These are phyloP conservation scores for Ciborinia camelliae DNA, from an alignment of 2,329 filamentous ascomycete species.

Conservation along the genomic window DNA sequence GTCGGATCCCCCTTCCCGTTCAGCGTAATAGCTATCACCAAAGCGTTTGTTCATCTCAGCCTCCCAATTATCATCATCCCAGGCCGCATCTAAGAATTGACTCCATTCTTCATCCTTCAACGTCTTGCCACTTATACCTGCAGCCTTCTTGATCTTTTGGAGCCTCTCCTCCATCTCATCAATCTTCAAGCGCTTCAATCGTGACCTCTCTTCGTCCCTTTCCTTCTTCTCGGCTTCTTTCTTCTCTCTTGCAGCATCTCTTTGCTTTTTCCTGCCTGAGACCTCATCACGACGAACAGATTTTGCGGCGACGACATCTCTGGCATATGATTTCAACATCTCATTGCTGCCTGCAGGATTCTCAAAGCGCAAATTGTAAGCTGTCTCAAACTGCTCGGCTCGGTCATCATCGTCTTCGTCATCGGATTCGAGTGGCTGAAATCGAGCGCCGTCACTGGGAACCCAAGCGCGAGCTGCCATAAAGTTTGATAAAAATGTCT, in stretches of 20 bases:
- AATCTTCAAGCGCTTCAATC: constrained; percentile 81
- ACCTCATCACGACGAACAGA: constrained; percentile 83
- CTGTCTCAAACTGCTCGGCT: constrained; percentile 85
- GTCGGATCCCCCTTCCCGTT: constrained; percentile 59
- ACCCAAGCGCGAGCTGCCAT: constrained; percentile 91
- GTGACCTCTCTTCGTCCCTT: constrained; percentile 75
- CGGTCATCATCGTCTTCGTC: constrained; percentile 67
- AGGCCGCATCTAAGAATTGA: constrained; percentile 79
- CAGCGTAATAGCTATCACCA: constrained; percentile 85
- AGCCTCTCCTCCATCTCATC: constrained; percentile 88
- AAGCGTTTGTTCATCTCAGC: constrained; percentile 85
- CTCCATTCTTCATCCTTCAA: constrained; percentile 78
- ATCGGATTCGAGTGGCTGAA: constrained; percentile 87
- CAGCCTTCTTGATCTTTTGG: constrained; percentile 82
- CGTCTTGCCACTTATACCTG: constrained; percentile 67
- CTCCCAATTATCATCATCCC: constrained; percentile 89
- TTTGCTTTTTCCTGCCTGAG: constrained; percentile 70
- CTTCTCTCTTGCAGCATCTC: constrained; percentile 72
- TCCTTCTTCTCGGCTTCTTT: constrained; percentile 76
- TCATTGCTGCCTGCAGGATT: constrained; percentile 87
- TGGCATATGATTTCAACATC: constrained; percentile 80
- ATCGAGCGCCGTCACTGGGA: constrained; percentile 60
- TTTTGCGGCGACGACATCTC: constrained; percentile 76
- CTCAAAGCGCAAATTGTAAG: constrained; percentile 95
- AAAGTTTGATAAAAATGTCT: constrained; percentile 92